phyloP scores from a whole-genome alignment of 495 filamentous ascomycete species.

The Astrothelium subdiscretum region DNA sequence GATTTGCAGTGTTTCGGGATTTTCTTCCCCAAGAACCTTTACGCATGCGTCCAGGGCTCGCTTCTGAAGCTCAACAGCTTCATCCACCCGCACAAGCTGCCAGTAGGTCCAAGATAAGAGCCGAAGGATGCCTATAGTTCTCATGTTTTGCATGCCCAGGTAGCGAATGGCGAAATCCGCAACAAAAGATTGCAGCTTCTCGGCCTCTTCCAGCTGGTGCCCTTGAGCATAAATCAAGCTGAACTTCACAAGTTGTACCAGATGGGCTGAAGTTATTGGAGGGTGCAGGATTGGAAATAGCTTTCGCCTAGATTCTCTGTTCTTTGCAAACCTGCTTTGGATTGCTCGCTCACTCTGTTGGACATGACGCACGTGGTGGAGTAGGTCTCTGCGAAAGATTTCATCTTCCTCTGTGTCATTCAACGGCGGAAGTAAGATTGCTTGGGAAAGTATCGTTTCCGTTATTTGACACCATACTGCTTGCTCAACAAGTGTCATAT shows the following conservation, averaged over 20 bases:
- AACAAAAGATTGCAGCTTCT: background rate
- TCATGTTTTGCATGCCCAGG: background rate
- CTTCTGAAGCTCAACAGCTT: constrained; percentile 1
- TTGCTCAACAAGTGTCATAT: background rate
- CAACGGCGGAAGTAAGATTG: constrained; percentile 1
- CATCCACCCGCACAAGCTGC: constrained; percentile 2
- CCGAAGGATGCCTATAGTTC: background rate
- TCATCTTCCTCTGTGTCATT: background rate
- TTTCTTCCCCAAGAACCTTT: background rate
- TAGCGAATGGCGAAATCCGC: background rate
- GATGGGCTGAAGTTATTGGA: background rate
- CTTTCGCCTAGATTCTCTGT: constrained; percentile 1
- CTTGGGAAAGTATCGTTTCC: background rate
- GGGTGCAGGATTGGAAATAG: background rate
- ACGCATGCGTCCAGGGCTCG: background rate
- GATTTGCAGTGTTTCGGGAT: background rate
- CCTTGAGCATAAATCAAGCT: background rate
- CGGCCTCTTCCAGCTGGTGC: background rate
- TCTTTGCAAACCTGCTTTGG: background rate
- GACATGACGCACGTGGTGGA: background rate
- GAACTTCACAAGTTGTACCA: constrained; percentile 1
- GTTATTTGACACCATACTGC: constrained; percentile 1
- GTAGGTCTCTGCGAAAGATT: background rate
- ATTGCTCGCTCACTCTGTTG: background rate
- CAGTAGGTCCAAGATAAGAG: constrained; percentile 1